phyloP scores from a whole-genome alignment of 2,329 filamentous ascomycete species.

The Cladorrhinum sp. region DNA sequence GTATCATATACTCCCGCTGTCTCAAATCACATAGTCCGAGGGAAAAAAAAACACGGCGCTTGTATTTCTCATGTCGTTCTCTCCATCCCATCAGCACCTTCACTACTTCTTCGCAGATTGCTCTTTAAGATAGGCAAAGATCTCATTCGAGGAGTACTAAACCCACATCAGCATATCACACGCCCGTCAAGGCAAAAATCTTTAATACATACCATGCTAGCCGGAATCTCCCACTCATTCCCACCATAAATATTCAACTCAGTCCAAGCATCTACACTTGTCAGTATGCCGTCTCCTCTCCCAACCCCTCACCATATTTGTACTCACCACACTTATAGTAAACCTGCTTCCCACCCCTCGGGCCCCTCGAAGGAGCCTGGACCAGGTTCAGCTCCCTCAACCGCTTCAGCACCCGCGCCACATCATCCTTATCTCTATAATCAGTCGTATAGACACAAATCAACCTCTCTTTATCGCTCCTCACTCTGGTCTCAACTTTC shows the following conservation, averaged over 20 bases:
- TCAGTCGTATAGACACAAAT: slow-evolving; percentile 78
- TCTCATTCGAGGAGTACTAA: slow-evolving; percentile 28
- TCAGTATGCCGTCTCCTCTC: neutral
- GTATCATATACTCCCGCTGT: no score
- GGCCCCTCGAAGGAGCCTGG: slow-evolving; percentile 26
- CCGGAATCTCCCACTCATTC: slow-evolving; percentile 61
- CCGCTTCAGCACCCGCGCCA: slow-evolving; percentile 62
- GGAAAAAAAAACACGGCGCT: no score
- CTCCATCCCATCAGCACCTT: no score
- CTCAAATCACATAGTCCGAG: no score
- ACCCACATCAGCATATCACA: neutral
- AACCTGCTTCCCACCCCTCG: slow-evolving; percentile 46
- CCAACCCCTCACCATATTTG: neutral
- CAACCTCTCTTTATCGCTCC: slow-evolving; percentile 49
- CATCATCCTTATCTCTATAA: slow-evolving; percentile 66
- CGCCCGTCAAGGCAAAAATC: no score
- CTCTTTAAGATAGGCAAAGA: slow-evolving; percentile 23
- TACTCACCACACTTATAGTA: slow-evolving; percentile 74
- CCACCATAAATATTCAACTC: slow-evolving; percentile 59
- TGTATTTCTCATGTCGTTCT: no score
- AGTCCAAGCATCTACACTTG: slow-evolving; percentile 60
- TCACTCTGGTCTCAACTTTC: slow-evolving; percentile 64
- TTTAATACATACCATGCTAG: slow-evolving; percentile 34
- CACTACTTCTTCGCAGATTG: neutral
- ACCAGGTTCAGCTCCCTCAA: slow-evolving; percentile 63